Evolutionary conservation across 352 stramenopile genomes (phyloP).

Genomic region (Pythium aquatile): DNA sequence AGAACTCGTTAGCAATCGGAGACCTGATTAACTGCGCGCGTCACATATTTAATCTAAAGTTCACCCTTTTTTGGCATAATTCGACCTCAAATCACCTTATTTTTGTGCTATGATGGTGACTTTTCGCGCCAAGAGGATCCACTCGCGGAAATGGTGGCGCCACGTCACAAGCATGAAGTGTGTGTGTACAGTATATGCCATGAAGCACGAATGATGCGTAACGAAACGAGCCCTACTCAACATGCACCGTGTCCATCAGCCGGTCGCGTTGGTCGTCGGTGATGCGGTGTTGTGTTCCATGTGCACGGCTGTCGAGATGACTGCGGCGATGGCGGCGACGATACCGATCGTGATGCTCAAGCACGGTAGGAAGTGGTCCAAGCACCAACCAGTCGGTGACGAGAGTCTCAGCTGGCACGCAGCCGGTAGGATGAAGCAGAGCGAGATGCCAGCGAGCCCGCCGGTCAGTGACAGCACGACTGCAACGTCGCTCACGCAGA

Average conservation of each 20-base stretch:
- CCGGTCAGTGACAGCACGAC: slow-evolving; percentile 43
- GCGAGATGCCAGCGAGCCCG: slow-evolving; percentile 35
- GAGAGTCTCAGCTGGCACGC: slow-evolving; percentile 48
- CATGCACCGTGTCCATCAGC: neutral
- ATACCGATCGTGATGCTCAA: slow-evolving; percentile 36
- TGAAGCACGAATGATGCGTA: neutral
- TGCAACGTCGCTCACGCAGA: slow-evolving; percentile 30
- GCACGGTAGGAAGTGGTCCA: slow-evolving; percentile 32
- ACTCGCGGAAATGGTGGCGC: neutral
- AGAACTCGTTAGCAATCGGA: neutral
- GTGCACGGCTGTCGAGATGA: slow-evolving; percentile 30
- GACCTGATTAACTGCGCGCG: neutral
- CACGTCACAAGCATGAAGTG: neutral
- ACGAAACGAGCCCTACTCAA: neutral
- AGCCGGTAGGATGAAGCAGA: slow-evolving; percentile 51
- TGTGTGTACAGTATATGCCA: neutral
- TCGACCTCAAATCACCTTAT: neutral
- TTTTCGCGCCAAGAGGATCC: neutral
- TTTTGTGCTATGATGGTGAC: neutral
- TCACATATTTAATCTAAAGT: neutral
- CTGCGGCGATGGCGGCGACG: slow-evolving; percentile 31
- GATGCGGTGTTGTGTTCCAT: neutral
- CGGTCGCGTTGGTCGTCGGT: neutral
- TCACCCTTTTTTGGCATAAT: neutral
- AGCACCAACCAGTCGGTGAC: slow-evolving; percentile 27